Conservation (phyloP, 2,329 filamentous ascomycete genomes). For the Tolypocladium tropicale region DNA sequence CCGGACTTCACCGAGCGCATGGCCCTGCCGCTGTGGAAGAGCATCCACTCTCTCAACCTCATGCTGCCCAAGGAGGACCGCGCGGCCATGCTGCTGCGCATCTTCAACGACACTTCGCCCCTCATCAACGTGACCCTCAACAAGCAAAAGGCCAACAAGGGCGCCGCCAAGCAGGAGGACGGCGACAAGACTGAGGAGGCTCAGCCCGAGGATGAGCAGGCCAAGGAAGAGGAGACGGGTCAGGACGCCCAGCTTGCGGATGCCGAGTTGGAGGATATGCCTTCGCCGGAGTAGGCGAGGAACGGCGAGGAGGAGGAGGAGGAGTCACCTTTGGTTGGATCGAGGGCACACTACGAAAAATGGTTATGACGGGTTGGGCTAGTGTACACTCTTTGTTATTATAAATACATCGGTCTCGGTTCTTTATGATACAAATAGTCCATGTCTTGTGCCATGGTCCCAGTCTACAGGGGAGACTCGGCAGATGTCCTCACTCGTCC, state of each 20-base stretch:
- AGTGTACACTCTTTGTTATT: not conserved
- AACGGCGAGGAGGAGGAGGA: not conserved
- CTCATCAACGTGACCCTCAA: conserved; percentile 60
- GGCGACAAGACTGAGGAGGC: conserved; percentile 14
- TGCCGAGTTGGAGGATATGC: conserved; percentile 25
- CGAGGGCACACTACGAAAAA: not conserved
- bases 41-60: conserved; percentile 81
- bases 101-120: conserved; percentile 84
- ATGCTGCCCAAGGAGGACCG: conserved; percentile 98
- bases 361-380: not conserved
- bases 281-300: conserved; percentile 20
- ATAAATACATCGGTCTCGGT: not conserved
- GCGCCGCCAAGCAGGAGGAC: conserved; percentile 19
- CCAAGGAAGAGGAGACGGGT: conserved; percentile 24
- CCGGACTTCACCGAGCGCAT: conserved; percentile 60
- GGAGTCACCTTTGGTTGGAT: not conserved
- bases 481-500: conserved; percentile 28
- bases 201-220: conserved; percentile 14
- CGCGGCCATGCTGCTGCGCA: conserved; percentile 77
- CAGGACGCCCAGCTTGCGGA: conserved; percentile 11
- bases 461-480: not conserved
- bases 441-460: conserved; percentile 11
- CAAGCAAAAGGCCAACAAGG: conserved; percentile 29
- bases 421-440: not conserved
- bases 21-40: conserved; percentile 90